Base-by-base conservation (phyloP, 495 filamentous ascomycete species). In the Xylaria cubensis region DNA sequence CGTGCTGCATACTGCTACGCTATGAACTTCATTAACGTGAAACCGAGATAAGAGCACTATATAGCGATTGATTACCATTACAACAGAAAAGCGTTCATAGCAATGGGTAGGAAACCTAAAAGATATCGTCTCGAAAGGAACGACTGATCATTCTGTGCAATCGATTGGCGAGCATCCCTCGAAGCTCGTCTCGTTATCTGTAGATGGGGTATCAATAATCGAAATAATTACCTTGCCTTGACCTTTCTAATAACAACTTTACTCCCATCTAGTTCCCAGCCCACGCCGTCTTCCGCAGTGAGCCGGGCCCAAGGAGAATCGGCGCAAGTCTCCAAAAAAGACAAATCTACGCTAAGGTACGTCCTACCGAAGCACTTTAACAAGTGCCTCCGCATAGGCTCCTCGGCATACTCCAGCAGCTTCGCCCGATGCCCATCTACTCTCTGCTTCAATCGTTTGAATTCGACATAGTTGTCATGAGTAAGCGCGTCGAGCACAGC, bases 291-390 rank as follows among this genome's bases (percentile, higher is more conserved):
- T 73, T 85, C 80, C 19, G 86, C 85, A 72, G 75, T 85, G 75
- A 98, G 79, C 71, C 87, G 89, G 44, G 88, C 85, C 95, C 95
- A 99, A 44, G 74, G 71, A 61, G 82, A 78, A 55, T 85, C 86
- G 21, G 90, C 90, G 78, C 86, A 88, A 69, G 78, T 79, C 82
- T 93, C 90, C 59, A 94, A 77, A 73, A 90, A 92, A 4, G 84
- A 83, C 67, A 88, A 78, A 72, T 93, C 90, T 13, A 93, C 88
- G 53, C 79, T 90, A 72, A 97, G 82, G 80, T 99, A 99, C 15
- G 90, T 87, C 80, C 90, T 87, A 13, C 94, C 93, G 55, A 98
- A 87, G 74, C 94, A 94, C 82, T 94, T 94, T 70, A 98, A 83
- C 68, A 94, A 89, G 71, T 92, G 90, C 74, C 84, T 84, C 73